Evolutionary conservation across 2,329 filamentous ascomycete genomes (phyloP).

Genomic region (Microsporum canis): DNA sequence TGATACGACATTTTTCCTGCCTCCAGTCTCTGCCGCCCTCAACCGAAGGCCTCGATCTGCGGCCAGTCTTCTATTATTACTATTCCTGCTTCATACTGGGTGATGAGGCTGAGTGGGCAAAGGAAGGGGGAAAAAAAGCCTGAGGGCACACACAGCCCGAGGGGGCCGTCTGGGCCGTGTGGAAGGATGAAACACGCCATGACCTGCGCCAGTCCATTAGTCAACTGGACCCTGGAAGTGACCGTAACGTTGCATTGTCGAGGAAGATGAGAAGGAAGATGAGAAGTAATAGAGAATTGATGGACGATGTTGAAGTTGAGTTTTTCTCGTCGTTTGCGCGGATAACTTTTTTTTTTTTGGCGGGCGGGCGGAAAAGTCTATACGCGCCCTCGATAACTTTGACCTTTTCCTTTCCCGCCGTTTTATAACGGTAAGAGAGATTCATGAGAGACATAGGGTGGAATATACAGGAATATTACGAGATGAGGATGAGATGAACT

Average conservation of each 20-base stretch:
- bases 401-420: no score
- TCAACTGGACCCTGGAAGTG: background rate
- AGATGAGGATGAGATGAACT: no score
- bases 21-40: background rate
- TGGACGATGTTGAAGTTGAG: background rate
- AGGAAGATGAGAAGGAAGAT: background rate
- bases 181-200: background rate
- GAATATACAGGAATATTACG: no score
- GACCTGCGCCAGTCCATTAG: background rate
- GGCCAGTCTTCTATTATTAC: background rate
- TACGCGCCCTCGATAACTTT: background rate
- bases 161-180: background rate
- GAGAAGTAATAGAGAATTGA: background rate
- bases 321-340: background rate
- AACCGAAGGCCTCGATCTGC: conserved; percentile 1
- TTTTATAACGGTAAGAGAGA: no score
- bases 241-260: background rate
- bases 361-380: background rate
- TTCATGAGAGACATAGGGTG: background rate
- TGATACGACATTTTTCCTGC: background rate
- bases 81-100: background rate
- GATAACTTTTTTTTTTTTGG: background rate
- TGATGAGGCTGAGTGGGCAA: background rate
- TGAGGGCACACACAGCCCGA: background rate
- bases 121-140: no score